Evolutionary conservation across 352 stramenopile genomes (phyloP).

Genomic region (Globisporangium viniferum): DNA sequence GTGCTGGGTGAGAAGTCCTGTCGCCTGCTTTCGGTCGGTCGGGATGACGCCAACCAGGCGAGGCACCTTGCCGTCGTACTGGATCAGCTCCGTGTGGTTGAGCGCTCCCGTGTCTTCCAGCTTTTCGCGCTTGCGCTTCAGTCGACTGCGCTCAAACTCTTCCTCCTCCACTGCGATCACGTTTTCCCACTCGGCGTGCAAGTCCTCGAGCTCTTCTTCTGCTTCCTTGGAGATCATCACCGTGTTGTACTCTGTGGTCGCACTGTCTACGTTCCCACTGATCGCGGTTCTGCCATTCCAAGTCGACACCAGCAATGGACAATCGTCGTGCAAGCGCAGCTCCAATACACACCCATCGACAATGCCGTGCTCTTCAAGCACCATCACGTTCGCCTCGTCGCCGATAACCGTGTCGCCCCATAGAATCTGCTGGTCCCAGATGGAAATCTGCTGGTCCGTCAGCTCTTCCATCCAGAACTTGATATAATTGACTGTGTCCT

Average conservation of each 20-base stretch:
- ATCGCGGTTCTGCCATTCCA: slow-evolving; percentile 56
- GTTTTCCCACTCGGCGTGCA: slow-evolving; percentile 65
- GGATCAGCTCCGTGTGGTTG: slow-evolving; percentile 61
- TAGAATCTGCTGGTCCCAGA: slow-evolving; percentile 79
- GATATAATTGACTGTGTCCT: slow-evolving; percentile 77
- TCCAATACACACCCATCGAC: slow-evolving; percentile 61
- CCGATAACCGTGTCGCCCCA: slow-evolving; percentile 77
- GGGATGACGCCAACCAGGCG: slow-evolving; percentile 58
- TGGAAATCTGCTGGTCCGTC: slow-evolving; percentile 72
- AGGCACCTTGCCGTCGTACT: slow-evolving; percentile 43
- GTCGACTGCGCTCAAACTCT: slow-evolving; percentile 45
- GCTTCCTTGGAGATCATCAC: slow-evolving; percentile 83
- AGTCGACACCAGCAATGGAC: slow-evolving; percentile 56
- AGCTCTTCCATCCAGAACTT: slow-evolving; percentile 84
- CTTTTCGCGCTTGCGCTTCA: slow-evolving; percentile 49
- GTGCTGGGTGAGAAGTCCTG: slow-evolving; percentile 4
- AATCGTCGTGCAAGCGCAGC: slow-evolving; percentile 74
- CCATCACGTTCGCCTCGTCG: slow-evolving; percentile 71
- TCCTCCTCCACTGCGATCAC: slow-evolving; percentile 52
- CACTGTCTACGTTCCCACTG: slow-evolving; percentile 20
- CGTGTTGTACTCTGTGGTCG: slow-evolving; percentile 64
- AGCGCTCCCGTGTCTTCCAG: slow-evolving; percentile 49
- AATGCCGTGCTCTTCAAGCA: slow-evolving; percentile 70
- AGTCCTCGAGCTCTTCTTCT: slow-evolving; percentile 70
- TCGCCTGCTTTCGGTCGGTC: slow-evolving; percentile 8